Evolutionary conservation across 805 yeast species (phyloP).

Genomic region (Myxozyma monticola): DNA sequence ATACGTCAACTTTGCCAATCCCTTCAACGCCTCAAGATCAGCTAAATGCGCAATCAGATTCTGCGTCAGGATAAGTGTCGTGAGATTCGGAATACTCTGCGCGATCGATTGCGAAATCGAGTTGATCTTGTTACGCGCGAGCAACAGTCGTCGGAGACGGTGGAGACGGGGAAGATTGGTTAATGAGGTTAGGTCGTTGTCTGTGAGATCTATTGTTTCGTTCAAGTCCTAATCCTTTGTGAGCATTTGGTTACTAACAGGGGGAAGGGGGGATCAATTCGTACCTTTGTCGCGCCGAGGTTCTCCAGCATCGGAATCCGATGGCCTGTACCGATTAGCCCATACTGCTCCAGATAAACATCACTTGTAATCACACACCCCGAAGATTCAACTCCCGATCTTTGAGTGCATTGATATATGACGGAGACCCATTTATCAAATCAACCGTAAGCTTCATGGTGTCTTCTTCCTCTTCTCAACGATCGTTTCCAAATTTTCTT

Average conservation of each 20-base stretch:
- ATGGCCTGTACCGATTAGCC: constrained; percentile 23
- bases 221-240: constrained; percentile 39
- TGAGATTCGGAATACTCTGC: constrained; percentile 49
- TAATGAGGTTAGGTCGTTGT: constrained; percentile 65
- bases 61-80: constrained; percentile 52
- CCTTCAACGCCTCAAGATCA: constrained; percentile 45
- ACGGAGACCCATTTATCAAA: constrained; percentile 50
- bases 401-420: constrained; percentile 47
- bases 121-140: constrained; percentile 63
- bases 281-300: constrained; percentile 41
- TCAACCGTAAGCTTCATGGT: constrained; percentile 60
- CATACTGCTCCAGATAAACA: constrained; percentile 17
- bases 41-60: constrained; percentile 52
- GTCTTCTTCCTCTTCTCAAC: no score
- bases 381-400: constrained; percentile 46
- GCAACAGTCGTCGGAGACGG: constrained; percentile 53
- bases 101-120: constrained; percentile 43
- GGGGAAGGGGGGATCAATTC: neutral
- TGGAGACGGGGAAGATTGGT: constrained; percentile 49
- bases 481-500: neutral
- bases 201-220: constrained; percentile 69
- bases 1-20: constrained; percentile 47
- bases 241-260: neutral
- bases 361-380: constrained; percentile 36
- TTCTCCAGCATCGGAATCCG: constrained; percentile 49